A percentile compares a stretch with the other conserved stretches of the same genome.
phyloP scores from a whole-genome alignment of 2,329 filamentous ascomycete genomes.

The Metarhizium guizhouense region DNA sequence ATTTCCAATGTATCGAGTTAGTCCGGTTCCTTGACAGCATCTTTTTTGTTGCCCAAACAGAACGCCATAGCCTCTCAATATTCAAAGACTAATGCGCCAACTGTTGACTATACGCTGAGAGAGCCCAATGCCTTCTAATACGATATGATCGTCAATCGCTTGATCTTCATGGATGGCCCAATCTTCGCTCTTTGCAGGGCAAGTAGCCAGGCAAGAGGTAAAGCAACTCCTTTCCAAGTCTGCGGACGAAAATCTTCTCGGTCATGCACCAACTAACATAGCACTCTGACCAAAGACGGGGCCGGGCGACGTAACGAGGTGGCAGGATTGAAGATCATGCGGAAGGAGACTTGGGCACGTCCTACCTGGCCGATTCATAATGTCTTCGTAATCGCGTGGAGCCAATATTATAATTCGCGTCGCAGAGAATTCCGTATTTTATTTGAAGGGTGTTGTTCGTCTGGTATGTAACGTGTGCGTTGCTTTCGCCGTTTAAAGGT shows the following conservation, averaged over 20 bases:
- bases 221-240: too few species aligned
- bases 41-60: not conserved
- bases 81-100: not conserved
- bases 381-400: constrained; percentile 15
- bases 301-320: not conserved
- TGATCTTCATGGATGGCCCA: not conserved
- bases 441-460: not conserved
- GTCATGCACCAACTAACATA: not conserved
- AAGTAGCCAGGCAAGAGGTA: not conserved
- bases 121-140: too few species aligned
- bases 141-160: not conserved
- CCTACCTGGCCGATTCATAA: constrained; percentile 55
- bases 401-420: not conserved
- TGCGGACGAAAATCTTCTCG: not conserved
- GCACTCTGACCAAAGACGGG: not conserved
- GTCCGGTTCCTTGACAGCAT: constrained; percentile 6
- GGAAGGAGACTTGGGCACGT: constrained; percentile 16
- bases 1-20: constrained; percentile 18
- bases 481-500: not conserved
- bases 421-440: not conserved
- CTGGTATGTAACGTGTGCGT: not conserved
- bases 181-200: not conserved
- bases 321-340: constrained; percentile 9
- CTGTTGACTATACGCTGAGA: not conserved
- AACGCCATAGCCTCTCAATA: not conserved